Evolutionary conservation across 2,329 filamentous ascomycete species (phyloP).

Genomic region (Aspergillus niger): DNA sequence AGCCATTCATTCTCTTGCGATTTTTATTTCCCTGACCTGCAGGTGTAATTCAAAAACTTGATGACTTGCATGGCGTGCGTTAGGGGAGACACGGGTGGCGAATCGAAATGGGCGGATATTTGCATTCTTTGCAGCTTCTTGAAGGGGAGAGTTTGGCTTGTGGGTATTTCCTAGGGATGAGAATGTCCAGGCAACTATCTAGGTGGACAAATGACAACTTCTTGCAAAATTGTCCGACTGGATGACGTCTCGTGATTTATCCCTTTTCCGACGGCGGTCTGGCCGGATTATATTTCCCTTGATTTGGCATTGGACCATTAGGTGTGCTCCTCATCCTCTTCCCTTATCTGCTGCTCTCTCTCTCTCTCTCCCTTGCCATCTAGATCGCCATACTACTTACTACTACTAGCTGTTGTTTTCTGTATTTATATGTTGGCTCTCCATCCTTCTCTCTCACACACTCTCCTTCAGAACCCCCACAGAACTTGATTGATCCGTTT

Average conservation of each 20-base stretch:
- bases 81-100: slow-evolving; percentile 5
- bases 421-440: slow-evolving; percentile 1
- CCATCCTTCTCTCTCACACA: background rate
- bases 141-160: background rate
- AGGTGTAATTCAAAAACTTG: background rate
- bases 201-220: background rate
- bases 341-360: background rate
- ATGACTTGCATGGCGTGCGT: slow-evolving; percentile 7
- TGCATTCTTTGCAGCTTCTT: slow-evolving; percentile 1
- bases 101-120: background rate
- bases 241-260: background rate
- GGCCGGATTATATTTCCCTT: background rate
- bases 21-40: background rate
- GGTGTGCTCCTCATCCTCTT: background rate
- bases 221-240: background rate
- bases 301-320: background rate
- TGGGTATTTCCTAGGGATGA: slow-evolving; percentile 9
- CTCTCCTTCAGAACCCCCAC: too few relatives aligned
- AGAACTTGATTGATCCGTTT: background rate
- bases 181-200: slow-evolving; percentile 13
- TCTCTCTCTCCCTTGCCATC: background rate
- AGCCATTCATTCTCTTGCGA: background rate
- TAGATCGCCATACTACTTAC: background rate
- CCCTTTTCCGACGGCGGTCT: background rate
- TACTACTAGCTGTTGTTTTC: background rate